Evolutionary conservation across 148 eudicot genomes (phyloP).

Genomic region (Simmondsia chinensis): DNA sequence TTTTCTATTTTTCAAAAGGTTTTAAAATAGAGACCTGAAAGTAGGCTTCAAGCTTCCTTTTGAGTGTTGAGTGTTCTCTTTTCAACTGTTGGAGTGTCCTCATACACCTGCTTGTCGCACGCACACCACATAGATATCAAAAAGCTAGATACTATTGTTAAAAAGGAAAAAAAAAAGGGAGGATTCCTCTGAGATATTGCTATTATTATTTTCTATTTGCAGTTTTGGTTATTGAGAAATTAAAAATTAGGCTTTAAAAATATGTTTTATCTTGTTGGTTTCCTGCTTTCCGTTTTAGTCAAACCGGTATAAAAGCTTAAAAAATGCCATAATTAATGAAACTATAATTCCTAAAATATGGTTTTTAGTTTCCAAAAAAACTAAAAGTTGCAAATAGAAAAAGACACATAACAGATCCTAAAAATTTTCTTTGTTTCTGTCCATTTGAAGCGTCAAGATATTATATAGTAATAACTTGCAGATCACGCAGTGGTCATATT

Average conservation of each 20-base stretch:
- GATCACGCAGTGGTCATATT: too few relatives aligned
- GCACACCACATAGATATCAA: conserved; percentile 1
- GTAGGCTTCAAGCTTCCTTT: conserved; percentile 70
- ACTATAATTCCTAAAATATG: too few relatives aligned
- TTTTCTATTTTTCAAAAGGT: too few relatives aligned
- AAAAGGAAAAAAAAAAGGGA: not conserved
- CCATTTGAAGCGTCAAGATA: not conserved
- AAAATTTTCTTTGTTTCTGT: not conserved
- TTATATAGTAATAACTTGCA: not conserved
- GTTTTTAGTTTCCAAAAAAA: too few relatives aligned
- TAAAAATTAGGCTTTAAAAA: too few relatives aligned
- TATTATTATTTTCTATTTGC: not conserved
- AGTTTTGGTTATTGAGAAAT: too few relatives aligned
- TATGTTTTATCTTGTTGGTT: too few relatives aligned
- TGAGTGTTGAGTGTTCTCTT: conserved; percentile 67
- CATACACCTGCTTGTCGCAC: conserved; percentile 46
- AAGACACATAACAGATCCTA: not conserved
- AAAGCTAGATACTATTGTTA: conserved; percentile 4
- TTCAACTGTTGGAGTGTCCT: conserved; percentile 72
- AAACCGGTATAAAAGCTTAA: too few relatives aligned
- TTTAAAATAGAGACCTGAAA: conserved; percentile 66
- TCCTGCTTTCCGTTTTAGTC: too few relatives aligned
- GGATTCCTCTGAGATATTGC: not conserved
- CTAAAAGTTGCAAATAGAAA: too few relatives aligned
- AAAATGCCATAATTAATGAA: too few relatives aligned